Base-by-base conservation (phyloP, 169 alveolate genomes). In the Nephromyces sp. region DNA sequence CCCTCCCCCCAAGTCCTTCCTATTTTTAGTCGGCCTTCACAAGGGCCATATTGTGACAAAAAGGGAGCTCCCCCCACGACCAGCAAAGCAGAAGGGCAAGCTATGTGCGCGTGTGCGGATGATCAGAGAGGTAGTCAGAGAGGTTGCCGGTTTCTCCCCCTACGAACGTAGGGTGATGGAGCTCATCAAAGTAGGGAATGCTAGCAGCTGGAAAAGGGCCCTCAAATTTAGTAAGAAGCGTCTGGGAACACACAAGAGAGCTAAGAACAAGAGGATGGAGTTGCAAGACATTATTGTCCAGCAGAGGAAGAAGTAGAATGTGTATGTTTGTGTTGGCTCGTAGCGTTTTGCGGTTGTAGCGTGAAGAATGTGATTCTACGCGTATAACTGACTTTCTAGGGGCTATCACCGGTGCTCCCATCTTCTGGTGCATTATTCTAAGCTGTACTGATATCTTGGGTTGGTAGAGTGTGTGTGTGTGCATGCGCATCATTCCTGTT, bases 211-310 rank as follows among this genome's bases (percentile, higher is more conserved):
- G 77, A 97, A 96, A 92, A 95, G 98, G 71, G 99, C 99, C 30
- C 90, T 95, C 75, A 96, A 95, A 91, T 85, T 96, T 69, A 98
- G 99, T 68, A 95, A 96, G 93, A 91, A 90, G 84, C 93, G 98
- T 81, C 92, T 97, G 84, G 99, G 99, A 31, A 97, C 99, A 53
- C 99, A 96, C 85, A 89, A 92, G 86, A 93, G 99, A 82, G 99
- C 98, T 63, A 93, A 93, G 90, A 91, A 89, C 68, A 97, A 96
- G 94, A 88, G 97, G 79, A 68, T 68, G 79, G 84, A 77, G 62
- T 52, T 77, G 71, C 32, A 61, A 27, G 34, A 77, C 32, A 72
- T 64, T 8, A 73, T 53, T 22, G 68, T 70, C 1, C 75, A 68
- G 34, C 52, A 68, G 73, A 64, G 63, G 70, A 70, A 72, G 77